These are phyloP conservation scores for Diaporthe capsici DNA, from an alignment of 2,329 filamentous ascomycete species.

Conservation along the genomic window DNA sequence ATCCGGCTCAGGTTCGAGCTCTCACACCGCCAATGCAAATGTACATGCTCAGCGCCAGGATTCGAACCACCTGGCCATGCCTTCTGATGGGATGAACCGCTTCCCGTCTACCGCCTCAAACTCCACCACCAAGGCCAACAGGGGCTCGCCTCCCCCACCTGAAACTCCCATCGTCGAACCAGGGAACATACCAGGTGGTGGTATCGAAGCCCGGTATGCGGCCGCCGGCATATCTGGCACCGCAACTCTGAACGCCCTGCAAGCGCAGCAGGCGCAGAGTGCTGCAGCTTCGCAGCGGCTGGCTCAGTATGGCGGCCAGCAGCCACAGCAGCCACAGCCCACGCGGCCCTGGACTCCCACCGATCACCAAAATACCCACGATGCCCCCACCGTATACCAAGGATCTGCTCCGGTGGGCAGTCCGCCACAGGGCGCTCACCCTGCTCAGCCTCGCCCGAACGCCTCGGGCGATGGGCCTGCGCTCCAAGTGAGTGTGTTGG, in stretches of 20 bases:
- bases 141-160: slow-evolving; percentile 94
- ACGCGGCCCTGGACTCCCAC: slow-evolving; percentile 94
- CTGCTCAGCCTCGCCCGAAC: slow-evolving; percentile 47
- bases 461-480: slow-evolving; percentile 38
- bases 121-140: slow-evolving; percentile 90
- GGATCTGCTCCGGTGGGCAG: slow-evolving; percentile 79
- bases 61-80: slow-evolving; percentile 54
- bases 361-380: slow-evolving; percentile 87
- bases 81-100: slow-evolving; percentile 70
- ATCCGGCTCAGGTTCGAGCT: slow-evolving; percentile 45
- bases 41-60: slow-evolving; percentile 41
- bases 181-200: slow-evolving; percentile 77
- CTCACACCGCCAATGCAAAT: slow-evolving; percentile 47
- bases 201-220: slow-evolving; percentile 92
- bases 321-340: slow-evolving; percentile 59
- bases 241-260: slow-evolving; percentile 82
- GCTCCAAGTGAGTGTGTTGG: slow-evolving; percentile 78
- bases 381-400: slow-evolving; percentile 92
- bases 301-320: slow-evolving; percentile 79
- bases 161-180: slow-evolving; percentile 89
- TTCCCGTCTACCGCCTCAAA: slow-evolving; percentile 89
- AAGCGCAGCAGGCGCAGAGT: slow-evolving; percentile 79
- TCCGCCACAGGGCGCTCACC: slow-evolving; percentile 67
- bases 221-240: slow-evolving; percentile 91
- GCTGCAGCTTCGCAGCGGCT: slow-evolving; percentile 85